Conservation (phyloP, 2,329 filamentous ascomycete genomes). For the Venturia asperata region DNA sequence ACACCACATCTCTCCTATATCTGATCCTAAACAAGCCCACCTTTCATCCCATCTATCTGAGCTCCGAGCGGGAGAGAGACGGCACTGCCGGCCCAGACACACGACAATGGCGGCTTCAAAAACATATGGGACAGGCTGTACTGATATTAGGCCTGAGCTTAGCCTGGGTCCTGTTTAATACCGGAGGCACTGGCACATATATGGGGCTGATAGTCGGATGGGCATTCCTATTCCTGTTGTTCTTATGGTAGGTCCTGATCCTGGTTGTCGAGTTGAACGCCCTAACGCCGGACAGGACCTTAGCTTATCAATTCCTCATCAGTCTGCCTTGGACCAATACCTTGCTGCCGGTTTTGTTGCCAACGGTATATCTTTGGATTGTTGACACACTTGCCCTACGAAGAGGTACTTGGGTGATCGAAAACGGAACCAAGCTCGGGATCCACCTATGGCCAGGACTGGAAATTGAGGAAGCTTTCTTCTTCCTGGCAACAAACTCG, state of each 20-base stretch:
- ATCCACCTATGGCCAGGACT: slow-evolving; percentile 56
- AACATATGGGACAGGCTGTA: slow-evolving; percentile 44
- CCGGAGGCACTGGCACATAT: slow-evolving; percentile 52
- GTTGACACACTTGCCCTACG: slow-evolving; percentile 62
- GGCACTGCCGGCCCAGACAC: slow-evolving; percentile 23
- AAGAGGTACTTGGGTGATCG: slow-evolving; percentile 66
- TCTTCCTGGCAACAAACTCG: slow-evolving; percentile 64
- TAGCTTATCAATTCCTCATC: slow-evolving; percentile 58
- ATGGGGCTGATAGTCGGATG: slow-evolving; percentile 63
- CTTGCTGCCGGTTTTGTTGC: slow-evolving; percentile 51
- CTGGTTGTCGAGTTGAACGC: not conserved
- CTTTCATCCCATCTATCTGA: slow-evolving; percentile 49
- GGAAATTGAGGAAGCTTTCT: slow-evolving; percentile 67
- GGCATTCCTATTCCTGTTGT: slow-evolving; percentile 58
- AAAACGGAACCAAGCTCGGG: slow-evolving; percentile 58
- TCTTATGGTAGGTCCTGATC: slow-evolving; percentile 46
- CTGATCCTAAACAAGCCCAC: slow-evolving; percentile 58
- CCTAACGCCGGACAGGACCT: slow-evolving; percentile 34
- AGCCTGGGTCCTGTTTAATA: slow-evolving; percentile 36
- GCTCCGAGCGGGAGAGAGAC: slow-evolving; percentile 30
- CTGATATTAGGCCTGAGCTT: slow-evolving; percentile 40
- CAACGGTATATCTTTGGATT: slow-evolving; percentile 64
- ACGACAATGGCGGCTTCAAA: slow-evolving; percentile 36
- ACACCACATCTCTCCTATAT: slow-evolving; percentile 63
- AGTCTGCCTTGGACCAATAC: slow-evolving; percentile 53